These are phyloP conservation scores for Daldinia caldariorum DNA, from an alignment of 495 filamentous ascomycete genomes.

Conservation along the genomic window DNA sequence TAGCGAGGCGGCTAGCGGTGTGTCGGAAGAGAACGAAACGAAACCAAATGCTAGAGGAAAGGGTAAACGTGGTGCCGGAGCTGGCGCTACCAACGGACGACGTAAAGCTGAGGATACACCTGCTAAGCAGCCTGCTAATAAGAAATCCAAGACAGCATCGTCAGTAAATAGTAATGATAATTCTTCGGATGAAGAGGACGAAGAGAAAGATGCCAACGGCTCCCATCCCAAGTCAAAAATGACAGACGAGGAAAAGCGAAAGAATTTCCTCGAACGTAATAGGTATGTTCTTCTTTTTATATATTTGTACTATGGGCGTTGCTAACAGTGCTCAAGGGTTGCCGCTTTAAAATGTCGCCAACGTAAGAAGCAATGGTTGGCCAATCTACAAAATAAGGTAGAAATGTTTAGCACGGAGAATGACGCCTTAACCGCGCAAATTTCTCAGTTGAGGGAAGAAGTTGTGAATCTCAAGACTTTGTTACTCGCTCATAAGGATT, in stretches of 20 bases:
- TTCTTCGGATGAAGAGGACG: conserved; percentile 64
- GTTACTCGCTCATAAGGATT: conserved; percentile 95
- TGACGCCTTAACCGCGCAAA: conserved; percentile 83
- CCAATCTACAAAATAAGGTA: conserved; percentile 93
- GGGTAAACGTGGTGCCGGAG: conserved; percentile 69
- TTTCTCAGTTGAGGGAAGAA: conserved; percentile 86
- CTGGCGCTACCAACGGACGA: conserved; percentile 63
- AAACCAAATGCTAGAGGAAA: conserved; percentile 70
- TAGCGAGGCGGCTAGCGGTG: conserved; percentile 75
- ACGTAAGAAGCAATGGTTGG: conserved; percentile 98
- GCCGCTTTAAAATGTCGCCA: conserved; percentile 97
- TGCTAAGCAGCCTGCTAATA: conserved; percentile 70
- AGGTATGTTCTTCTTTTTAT: conserved; percentile 67
- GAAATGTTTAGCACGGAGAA: conserved; percentile 92
- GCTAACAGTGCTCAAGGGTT: conserved; percentile 67
- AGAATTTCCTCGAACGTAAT: conserved; percentile 97
- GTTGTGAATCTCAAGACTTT: conserved; percentile 94
- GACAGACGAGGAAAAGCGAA: conserved; percentile 98
- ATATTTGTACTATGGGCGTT: conserved; percentile 8
- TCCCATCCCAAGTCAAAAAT: conserved; percentile 75
- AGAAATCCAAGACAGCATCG: conserved; percentile 72
- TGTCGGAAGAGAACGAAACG: conserved; percentile 77
- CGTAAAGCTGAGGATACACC: conserved; percentile 83
- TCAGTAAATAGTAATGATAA: conserved; percentile 55
- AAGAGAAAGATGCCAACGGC: conserved; percentile 55